Evolutionary conservation across 2,329 filamentous ascomycete genomes (phyloP).

Genomic region (Xylaria digitata): DNA sequence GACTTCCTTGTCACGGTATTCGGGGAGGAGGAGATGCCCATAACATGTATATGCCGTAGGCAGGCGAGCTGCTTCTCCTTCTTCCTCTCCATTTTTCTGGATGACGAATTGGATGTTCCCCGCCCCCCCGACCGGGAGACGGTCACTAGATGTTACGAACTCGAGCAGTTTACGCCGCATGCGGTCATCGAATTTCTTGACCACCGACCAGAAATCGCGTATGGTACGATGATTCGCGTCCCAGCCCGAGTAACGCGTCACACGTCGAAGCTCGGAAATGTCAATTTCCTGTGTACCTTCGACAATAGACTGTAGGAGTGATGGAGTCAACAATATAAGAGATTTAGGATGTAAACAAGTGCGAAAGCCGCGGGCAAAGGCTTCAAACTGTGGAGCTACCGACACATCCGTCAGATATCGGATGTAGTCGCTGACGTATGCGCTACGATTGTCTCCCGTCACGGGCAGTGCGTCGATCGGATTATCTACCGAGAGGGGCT

Average conservation of each 20-base stretch:
- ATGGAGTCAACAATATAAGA: conserved; percentile 76
- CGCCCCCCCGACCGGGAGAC: conserved; percentile 88
- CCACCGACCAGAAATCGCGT: conserved; percentile 84
- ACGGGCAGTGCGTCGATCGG: conserved; percentile 75
- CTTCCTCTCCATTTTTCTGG: conserved; percentile 77
- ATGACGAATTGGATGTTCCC: conserved; percentile 85
- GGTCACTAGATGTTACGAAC: conserved; percentile 93
- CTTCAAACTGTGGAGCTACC: conserved; percentile 78
- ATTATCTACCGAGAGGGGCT: conserved; percentile 52
- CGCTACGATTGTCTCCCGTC: conserved; percentile 80
- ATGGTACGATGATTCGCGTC: conserved; percentile 75
- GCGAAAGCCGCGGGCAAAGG: conserved; percentile 85
- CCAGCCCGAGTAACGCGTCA: conserved; percentile 85
- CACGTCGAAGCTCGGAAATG: conserved; percentile 75
- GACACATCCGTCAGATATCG: conserved; percentile 83
- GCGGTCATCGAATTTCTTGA: conserved; percentile 72
- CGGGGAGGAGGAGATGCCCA: conserved; percentile 84
- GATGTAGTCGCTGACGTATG: conserved; percentile 87
- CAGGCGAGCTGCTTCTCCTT: conserved; percentile 66
- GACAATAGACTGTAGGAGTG: conserved; percentile 78
- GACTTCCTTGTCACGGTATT: conserved; percentile 78
- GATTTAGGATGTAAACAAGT: conserved; percentile 77
- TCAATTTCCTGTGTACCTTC: conserved; percentile 88
- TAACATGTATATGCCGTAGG: conserved; percentile 96
- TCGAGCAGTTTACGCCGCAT: conserved; percentile 84